phyloP scores from a whole-genome alignment of 2,329 filamentous ascomycete species.

The Aureobasidium lini region DNA sequence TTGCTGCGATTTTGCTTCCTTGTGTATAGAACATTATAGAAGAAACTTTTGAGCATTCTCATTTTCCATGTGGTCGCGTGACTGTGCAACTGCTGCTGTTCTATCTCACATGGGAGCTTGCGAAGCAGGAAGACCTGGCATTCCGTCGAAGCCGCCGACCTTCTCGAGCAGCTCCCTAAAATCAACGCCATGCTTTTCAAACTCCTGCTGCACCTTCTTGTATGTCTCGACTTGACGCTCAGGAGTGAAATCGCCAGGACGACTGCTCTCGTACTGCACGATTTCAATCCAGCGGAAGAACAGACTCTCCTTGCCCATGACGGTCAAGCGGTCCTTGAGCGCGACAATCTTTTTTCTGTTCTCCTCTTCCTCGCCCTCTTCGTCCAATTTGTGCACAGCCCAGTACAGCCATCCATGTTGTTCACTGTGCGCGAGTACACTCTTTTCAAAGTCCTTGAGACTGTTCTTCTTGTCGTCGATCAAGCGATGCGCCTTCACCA shows the following conservation, averaged over 20 bases:
- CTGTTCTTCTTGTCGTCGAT: slow-evolving; percentile 55
- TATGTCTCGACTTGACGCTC: slow-evolving; percentile 68
- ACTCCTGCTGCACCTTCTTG: slow-evolving; percentile 66
- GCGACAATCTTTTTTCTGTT: slow-evolving; percentile 66
- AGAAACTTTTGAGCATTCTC: neutral
- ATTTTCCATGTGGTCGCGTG: neutral
- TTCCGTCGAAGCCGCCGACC: slow-evolving; percentile 53
- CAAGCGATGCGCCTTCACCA: slow-evolving; percentile 65
- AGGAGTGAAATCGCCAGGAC: slow-evolving; percentile 62
- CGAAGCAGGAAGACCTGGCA: slow-evolving; percentile 39
- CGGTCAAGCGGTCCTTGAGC: slow-evolving; percentile 68
- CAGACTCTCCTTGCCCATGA: slow-evolving; percentile 75
- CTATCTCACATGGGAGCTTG: neutral
- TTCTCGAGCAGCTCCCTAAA: slow-evolving; percentile 75
- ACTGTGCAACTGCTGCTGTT: neutral
- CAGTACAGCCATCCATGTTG: slow-evolving; percentile 59
- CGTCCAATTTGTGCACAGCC: slow-evolving; percentile 26
- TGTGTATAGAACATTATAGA: slow-evolving; percentile 3
- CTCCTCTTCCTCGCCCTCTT: slow-evolving; percentile 47
- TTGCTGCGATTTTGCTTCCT: slow-evolving; percentile 4
- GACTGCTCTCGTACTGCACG: slow-evolving; percentile 76
- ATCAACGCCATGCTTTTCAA: slow-evolving; percentile 67
- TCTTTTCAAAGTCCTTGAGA: slow-evolving; percentile 61
- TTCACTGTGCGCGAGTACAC: slow-evolving; percentile 62
- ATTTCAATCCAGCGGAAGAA: slow-evolving; percentile 93